Evolutionary conservation across 2,329 filamentous ascomycete genomes (phyloP), one percentile per base, ranked within the genome.

Genomic region (Alternaria brassicae): DNA sequence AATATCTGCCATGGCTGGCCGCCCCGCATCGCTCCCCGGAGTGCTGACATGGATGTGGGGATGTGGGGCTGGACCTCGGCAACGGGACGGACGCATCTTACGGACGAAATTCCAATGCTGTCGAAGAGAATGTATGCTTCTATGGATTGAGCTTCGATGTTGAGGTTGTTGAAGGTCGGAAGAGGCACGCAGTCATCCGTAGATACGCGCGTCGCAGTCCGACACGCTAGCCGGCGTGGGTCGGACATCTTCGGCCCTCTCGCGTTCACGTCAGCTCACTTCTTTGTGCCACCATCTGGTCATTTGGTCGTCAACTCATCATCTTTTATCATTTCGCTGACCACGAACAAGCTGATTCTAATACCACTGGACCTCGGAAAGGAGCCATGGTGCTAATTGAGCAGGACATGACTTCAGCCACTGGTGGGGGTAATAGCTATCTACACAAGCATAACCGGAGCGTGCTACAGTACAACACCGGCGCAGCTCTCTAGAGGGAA

Each of bases 1-100:
- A n/a, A 28, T 6, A 23, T 19, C 28, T 19, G 19, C 6, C 9
- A 6, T 34, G n/a, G 25, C 12, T 27, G 21, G 27, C 28, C 39
- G 13, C 30, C 30, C 42, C 19, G 10, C 28, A 28, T 39, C 13
- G 23, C 23, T 50, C 28, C 56, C 56, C 51, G 39, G 30, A 47
- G 25, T 5, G 23, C 6, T 21, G 21, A 27, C 30, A 37, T 21
- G 42, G 17, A 56, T 56, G 57, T 56, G 53, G 57, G 53, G 53
- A 60, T 56, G 53, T 56, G 53, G 57, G 57, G 57, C 57, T 48
- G 21, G 15, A 60, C 53, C 57, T 60, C 57, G 57, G 57, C 41
- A 60, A 39, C 12, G 27, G 21, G 13, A 34, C 21, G 23, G 36
- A 27, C 17, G 10, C 30, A 34, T 34, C 13, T n/a, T 44, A 21